Evolutionary conservation across 148 eudicot genomes (phyloP).

Genomic region (Amaranthus palmeri): DNA sequence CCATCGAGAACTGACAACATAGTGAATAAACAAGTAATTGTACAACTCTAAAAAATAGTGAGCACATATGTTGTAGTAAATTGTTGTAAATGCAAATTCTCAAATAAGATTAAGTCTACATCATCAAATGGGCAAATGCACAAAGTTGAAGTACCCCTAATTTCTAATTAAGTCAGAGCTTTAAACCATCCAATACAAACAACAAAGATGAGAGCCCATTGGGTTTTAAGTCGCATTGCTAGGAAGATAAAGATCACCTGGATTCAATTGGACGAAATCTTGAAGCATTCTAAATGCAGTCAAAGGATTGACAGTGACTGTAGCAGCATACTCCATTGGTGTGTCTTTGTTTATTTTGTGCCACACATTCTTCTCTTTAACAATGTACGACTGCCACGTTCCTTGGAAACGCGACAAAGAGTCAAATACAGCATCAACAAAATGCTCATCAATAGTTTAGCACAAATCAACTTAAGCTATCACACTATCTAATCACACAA

Average conservation of each 20-base stretch:
- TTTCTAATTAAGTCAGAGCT: not conserved
- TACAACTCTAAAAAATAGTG: too few relatives aligned
- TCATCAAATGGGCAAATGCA: too few relatives aligned
- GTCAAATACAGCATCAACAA: not conserved
- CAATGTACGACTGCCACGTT: conserved; percentile 83
- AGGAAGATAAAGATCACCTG: conserved; percentile 39
- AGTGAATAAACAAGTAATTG: too few relatives aligned
- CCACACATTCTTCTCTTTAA: conserved; percentile 75
- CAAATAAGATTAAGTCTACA: too few relatives aligned
- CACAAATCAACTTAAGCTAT: not conserved
- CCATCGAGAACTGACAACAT: too few relatives aligned
- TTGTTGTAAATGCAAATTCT: too few relatives aligned
- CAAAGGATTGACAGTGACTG: conserved; percentile 81
- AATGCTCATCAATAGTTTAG: not conserved
- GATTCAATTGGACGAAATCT: conserved; percentile 59
- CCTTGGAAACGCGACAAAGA: conserved; percentile 36
- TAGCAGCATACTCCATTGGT: conserved; percentile 83
- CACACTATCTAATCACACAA: not conserved
- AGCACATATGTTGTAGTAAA: too few relatives aligned
- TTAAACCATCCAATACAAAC: not conserved
- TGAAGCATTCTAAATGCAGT: conserved; percentile 82
- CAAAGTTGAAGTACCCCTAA: too few relatives aligned
- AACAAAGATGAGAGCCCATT: not conserved
- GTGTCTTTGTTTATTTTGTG: conserved; percentile 67
- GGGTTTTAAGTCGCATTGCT: not conserved